Conservation (phyloP, 2,329 filamentous ascomycete genomes). For the Beauveria varroae region DNA sequence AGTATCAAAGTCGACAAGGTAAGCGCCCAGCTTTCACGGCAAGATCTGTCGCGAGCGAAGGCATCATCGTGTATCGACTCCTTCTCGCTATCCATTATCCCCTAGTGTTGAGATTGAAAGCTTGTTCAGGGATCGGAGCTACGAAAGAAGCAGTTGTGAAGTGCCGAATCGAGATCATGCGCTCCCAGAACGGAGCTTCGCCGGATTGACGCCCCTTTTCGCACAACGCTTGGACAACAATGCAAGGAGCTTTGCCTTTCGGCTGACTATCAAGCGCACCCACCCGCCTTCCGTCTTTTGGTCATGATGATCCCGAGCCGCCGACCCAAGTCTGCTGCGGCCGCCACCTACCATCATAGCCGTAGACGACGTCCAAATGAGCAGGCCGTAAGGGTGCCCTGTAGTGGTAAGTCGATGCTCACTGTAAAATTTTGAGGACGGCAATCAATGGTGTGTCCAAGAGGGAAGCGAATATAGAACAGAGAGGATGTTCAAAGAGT, state of each 20-base stretch:
- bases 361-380: neutral
- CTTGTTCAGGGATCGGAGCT: neutral
- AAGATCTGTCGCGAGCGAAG: neutral
- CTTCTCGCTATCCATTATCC: neutral
- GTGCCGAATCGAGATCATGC: neutral
- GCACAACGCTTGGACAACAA: neutral
- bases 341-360: neutral
- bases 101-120: neutral
- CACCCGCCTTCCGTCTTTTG: neutral
- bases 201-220: neutral
- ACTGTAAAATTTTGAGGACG: too few species aligned
- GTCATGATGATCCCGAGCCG: neutral
- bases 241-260: neutral
- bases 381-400: neutral
- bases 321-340: too few species aligned
- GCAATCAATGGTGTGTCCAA: too few species aligned
- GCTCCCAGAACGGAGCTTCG: constrained; percentile 1
- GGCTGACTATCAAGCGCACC: neutral
- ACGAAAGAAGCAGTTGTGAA: neutral
- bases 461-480: too few species aligned
- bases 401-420: neutral
- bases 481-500: too few species aligned
- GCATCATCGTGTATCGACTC: neutral
- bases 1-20: neutral
- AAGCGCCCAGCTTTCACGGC: neutral